Evolutionary conservation across 1,284 basidiomycete species (phyloP).

Genomic region (Schizopora paradoxa): DNA sequence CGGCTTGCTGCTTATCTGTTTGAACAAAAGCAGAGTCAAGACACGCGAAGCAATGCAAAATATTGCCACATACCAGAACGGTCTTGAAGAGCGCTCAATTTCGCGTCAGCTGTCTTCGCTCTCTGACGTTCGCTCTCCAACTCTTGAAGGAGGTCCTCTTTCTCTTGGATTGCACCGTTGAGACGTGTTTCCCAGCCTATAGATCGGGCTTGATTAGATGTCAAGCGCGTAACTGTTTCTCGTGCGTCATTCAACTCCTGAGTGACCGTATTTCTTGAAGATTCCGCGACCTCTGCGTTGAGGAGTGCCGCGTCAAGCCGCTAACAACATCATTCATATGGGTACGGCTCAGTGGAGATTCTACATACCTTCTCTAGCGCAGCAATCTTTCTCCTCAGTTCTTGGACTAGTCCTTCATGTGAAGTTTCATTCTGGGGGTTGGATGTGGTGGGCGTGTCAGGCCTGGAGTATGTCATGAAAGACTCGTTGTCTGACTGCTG

Average conservation of each 20-base stretch:
- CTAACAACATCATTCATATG: conserved; percentile 32
- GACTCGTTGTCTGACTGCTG: conserved; percentile 9
- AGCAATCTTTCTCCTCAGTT: conserved; percentile 53
- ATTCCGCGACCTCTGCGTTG: conserved; percentile 79
- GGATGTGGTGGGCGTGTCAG: conserved; percentile 13
- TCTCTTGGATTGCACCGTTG: conserved; percentile 58
- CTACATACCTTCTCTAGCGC: conserved; percentile 58
- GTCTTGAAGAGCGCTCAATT: conserved; percentile 56
- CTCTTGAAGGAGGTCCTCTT: conserved; percentile 84
- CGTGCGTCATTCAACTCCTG: conserved; percentile 78
- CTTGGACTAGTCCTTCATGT: conserved; percentile 34
- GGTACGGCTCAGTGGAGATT: not conserved
- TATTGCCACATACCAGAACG: conserved; percentile 45
- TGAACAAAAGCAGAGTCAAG: not conserved
- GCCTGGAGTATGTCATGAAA: conserved; percentile 4
- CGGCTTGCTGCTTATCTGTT: conserved; percentile 67
- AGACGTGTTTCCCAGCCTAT: conserved; percentile 67
- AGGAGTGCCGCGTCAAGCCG: conserved; percentile 76
- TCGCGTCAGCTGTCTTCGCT: conserved; percentile 65
- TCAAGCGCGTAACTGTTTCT: conserved; percentile 61
- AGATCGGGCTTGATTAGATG: conserved; percentile 62
- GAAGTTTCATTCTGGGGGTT: conserved; percentile 21
- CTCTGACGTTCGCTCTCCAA: conserved; percentile 69
- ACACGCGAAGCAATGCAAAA: conserved; percentile 7
- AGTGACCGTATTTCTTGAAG: conserved; percentile 68